Evolutionary conservation across 208 protist species (phyloP).

Genomic region (Acanthamoeba triangularis): DNA sequence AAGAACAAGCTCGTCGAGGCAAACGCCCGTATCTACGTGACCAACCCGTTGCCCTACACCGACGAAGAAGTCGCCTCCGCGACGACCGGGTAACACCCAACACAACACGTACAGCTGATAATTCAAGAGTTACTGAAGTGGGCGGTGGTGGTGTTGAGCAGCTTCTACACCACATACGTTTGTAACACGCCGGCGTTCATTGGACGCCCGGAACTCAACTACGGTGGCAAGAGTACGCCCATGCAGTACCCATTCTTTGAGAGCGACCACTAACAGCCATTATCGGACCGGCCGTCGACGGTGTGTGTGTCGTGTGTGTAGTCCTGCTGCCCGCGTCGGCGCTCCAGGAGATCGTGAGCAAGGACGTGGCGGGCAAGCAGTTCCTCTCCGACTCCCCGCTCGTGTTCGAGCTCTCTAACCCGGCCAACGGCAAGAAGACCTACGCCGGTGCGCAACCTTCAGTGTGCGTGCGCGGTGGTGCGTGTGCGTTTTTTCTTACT

Average conservation of each 20-base stretch:
- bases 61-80: conserved; percentile 26
- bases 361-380: conserved; percentile 29
- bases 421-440: background rate
- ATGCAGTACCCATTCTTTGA: background rate
- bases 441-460: background rate
- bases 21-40: background rate
- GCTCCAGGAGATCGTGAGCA: conserved; percentile 64
- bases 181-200: conserved; percentile 51
- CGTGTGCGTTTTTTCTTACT: no score
- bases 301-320: background rate
- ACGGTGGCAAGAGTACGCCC: conserved; percentile 43
- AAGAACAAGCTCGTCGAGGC: conserved; percentile 46
- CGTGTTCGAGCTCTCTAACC: conserved; percentile 44
- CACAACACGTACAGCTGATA: no score
- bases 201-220: conserved; percentile 15
- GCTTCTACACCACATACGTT: conserved; percentile 21
- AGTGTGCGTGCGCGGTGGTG: background rate
- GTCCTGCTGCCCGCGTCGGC: conserved; percentile 47
- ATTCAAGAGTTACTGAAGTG: no score
- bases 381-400: conserved; percentile 37
- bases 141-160: no score
- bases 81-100: background rate
- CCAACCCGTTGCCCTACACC: conserved; percentile 21
- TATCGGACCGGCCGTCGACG: no score
- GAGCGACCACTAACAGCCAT: no score